These are phyloP conservation scores for Aspergillus floridensis DNA, from an alignment of 2,329 filamentous ascomycete species.

Conservation along the genomic window DNA sequence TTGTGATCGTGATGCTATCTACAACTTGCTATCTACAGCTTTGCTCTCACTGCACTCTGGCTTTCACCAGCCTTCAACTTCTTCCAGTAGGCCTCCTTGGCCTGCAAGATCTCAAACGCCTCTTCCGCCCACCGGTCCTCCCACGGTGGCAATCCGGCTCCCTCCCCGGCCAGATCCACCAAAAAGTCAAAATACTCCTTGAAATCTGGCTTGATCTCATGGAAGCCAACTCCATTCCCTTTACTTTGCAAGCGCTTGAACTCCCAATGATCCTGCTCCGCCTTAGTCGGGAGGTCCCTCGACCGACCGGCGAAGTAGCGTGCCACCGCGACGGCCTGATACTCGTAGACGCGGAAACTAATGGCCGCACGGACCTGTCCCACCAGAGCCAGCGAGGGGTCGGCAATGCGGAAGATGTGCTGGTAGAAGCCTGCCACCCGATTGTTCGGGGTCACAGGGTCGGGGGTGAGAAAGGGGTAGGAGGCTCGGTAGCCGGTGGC, in stretches of 20 bases:
- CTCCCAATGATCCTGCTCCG: conserved; percentile 30
- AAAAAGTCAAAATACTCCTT: conserved; percentile 42
- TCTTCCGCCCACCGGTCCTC: conserved; percentile 35
- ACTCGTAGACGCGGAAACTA: conserved; percentile 32
- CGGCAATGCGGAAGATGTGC: conserved; percentile 30
- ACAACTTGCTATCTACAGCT: no score
- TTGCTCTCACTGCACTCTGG: no score
- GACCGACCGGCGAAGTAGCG: conserved; percentile 26
- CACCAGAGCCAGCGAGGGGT: conserved; percentile 30
- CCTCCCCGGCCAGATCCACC: conserved; percentile 39
- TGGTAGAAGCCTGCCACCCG: conserved; percentile 28
- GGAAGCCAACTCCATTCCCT: conserved; percentile 21
- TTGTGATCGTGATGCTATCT: no score
- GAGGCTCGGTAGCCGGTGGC: conserved; percentile 30
- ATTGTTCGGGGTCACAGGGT: conserved; percentile 25
- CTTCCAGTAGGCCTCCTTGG: conserved; percentile 12
- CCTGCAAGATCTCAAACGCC: conserved; percentile 19
- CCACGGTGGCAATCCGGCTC: conserved; percentile 38
- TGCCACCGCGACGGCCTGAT: conserved; percentile 31
- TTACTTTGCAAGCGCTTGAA: conserved; percentile 20
- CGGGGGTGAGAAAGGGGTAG: conserved; percentile 29
- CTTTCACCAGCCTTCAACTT: no score
- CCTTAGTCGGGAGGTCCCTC: conserved; percentile 17
- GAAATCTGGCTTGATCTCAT: conserved; percentile 34
- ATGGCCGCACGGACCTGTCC: conserved; percentile 29